Evolutionary conservation across 495 filamentous ascomycete genomes (phyloP).

Genomic region (Penicillium manginii): DNA sequence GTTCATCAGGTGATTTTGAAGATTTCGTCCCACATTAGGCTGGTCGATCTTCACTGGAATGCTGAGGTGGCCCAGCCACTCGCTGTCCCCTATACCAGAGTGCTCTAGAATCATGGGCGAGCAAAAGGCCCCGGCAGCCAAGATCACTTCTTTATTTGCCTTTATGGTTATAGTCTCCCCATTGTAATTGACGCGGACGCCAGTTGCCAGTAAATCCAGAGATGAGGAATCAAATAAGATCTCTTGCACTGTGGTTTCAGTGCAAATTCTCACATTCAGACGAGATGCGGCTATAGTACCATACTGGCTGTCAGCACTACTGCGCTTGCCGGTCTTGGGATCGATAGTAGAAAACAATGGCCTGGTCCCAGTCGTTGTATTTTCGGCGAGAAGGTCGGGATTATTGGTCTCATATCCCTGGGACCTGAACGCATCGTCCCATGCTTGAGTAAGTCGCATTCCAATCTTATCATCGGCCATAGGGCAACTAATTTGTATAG

Average conservation of each 20-base stretch:
- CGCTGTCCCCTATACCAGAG: constrained; percentile 45
- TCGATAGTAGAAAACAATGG: constrained; percentile 26
- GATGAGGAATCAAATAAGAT: constrained; percentile 33
- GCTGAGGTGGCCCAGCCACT: constrained; percentile 3
- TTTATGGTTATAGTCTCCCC: constrained; percentile 19
- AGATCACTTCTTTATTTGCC: constrained; percentile 50
- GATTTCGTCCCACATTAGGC: constrained; percentile 44
- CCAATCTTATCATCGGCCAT: constrained; percentile 8
- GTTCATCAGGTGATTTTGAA: constrained; percentile 43
- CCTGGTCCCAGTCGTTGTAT: constrained; percentile 17
- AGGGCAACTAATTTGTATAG: constrained; percentile 32
- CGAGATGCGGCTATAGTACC: constrained; percentile 45
- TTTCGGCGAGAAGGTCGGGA: constrained; percentile 16
- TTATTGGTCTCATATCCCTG: constrained; percentile 20
- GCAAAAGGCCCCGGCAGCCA: constrained; percentile 55
- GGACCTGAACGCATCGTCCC: constrained; percentile 27
- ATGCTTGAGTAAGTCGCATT: constrained; percentile 24
- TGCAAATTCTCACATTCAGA: constrained; percentile 53
- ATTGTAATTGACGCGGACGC: constrained; percentile 34
- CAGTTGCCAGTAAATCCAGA: constrained; percentile 24
- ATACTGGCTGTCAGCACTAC: constrained; percentile 28
- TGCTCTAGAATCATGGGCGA: constrained; percentile 58
- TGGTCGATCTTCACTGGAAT: constrained; percentile 40
- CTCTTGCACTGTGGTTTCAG: constrained; percentile 48
- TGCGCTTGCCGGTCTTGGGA: constrained; percentile 35